A percentile compares a stretch with the other conserved stretches of the same genome.
These are phyloP conservation scores for Panicum hallii DNA, from an alignment of 202 grass and related monocot genomes.

Conservation along the genomic window DNA sequence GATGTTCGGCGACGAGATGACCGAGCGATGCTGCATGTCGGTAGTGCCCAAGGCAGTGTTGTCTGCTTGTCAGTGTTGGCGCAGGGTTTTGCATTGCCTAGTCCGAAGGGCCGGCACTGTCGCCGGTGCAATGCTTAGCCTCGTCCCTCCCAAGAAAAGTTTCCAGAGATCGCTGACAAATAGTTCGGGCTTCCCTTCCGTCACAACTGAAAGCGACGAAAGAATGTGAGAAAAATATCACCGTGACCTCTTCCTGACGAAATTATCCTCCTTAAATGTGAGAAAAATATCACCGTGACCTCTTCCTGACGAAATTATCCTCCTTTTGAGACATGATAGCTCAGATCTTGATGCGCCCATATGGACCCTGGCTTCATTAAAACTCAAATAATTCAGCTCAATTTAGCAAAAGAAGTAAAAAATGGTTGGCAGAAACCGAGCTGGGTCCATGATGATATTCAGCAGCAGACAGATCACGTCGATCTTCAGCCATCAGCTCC, in stretches of 20 bases:
- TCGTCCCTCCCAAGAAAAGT: not conserved
- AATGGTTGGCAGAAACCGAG: not conserved
- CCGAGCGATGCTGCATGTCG: not conserved
- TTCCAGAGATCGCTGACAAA: not conserved
- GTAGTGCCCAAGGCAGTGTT: not conserved
- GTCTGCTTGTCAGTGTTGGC: slow-evolving; percentile 1
- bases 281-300: not conserved
- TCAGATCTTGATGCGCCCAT: not conserved
- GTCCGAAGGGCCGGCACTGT: slow-evolving; percentile 18
- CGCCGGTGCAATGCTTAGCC: not conserved
- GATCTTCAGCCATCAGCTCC: not conserved
- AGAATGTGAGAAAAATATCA: not conserved
- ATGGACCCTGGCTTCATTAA: not conserved
- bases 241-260: too few relatives aligned
- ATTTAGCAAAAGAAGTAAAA: not conserved
- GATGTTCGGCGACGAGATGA: slow-evolving; percentile 20
- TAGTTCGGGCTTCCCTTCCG: not conserved
- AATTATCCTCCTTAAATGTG: not conserved
- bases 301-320: too few relatives aligned
- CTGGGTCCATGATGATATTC: not conserved
- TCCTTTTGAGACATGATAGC: not conserved
- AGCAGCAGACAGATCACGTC: not conserved
- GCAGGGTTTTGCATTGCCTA: slow-evolving; percentile 12
- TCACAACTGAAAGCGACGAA: too few relatives aligned
- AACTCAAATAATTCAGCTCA: not conserved